Percentiles rank a stretch among this genome's conserved stretches.
phyloP scores from a whole-genome alignment of 352 stramenopile species.

The Globisporangium uncinulatum region DNA sequence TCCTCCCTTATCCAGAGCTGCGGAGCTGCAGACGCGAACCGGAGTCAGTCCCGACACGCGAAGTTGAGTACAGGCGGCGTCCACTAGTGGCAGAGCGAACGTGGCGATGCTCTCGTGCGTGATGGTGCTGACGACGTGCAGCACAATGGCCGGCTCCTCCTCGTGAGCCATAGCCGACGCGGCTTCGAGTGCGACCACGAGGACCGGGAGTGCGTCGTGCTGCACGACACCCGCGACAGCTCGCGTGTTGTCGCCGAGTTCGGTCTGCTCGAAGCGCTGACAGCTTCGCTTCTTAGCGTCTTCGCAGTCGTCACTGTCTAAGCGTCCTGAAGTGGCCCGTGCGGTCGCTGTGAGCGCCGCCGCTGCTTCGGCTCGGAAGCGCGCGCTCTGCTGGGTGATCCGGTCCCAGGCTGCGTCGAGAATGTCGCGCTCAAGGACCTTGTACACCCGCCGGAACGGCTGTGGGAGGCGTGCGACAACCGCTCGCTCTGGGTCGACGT shows the following conservation, averaged over 20 bases:
- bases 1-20: not conserved
- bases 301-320: constrained; percentile 34
- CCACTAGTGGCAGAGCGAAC: not conserved
- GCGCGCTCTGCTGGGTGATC: constrained; percentile 35
- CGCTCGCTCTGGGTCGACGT: constrained; percentile 54
- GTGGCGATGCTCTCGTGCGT: constrained; percentile 1
- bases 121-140: constrained; percentile 6
- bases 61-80: not conserved
- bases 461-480: constrained; percentile 53
- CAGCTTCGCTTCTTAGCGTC: constrained; percentile 35
- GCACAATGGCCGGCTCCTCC: not conserved
- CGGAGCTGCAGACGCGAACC: not conserved
- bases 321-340: constrained; percentile 13
- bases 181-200: constrained; percentile 3
- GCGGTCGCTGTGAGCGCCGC: constrained; percentile 13
- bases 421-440: constrained; percentile 58
- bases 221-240: not conserved
- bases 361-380: constrained; percentile 30
- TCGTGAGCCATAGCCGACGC: not conserved
- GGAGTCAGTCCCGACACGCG: constrained; percentile 6
- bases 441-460: constrained; percentile 57
- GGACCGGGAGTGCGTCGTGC: constrained; percentile 5
- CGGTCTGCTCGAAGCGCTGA: constrained; percentile 13
- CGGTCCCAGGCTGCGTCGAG: constrained; percentile 47
- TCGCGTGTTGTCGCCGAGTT: not conserved